Conservation (phyloP, 805 yeast genomes). For the Candida suzukii region DNA sequence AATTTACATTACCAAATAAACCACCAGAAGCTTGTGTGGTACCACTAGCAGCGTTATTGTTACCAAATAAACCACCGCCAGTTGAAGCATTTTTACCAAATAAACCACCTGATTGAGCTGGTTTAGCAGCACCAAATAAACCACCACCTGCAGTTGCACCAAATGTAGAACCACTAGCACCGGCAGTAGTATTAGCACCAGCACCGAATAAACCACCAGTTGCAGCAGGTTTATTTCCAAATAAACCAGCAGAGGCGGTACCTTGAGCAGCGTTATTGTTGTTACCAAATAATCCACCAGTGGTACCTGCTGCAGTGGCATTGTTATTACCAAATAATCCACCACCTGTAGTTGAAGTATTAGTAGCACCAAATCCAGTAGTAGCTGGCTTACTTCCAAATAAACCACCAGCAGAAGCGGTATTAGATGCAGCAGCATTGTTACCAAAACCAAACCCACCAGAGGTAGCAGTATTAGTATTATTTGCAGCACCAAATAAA, state of each 20-base stretch:
- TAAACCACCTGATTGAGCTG: conserved; percentile 19
- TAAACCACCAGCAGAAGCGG: conserved; percentile 9
- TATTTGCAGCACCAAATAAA: conserved; percentile 16
- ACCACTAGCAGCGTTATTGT: conserved; percentile 6
- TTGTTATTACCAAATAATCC: conserved; percentile 35
- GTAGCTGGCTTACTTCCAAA: conserved; percentile 11
- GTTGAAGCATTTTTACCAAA: conserved; percentile 23
- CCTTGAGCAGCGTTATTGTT: not conserved
- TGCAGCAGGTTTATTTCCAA: conserved; percentile 26
- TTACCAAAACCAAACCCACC: conserved; percentile 40
- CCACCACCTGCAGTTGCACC: conserved; percentile 20
- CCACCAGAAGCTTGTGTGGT: conserved; percentile 19
- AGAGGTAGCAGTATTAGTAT: conserved; percentile 7
- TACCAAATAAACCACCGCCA: conserved; percentile 1
- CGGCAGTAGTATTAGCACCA: not conserved
- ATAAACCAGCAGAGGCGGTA: conserved; percentile 34
- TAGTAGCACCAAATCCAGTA: conserved; percentile 8
- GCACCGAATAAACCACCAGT: conserved; percentile 8
- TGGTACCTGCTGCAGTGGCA: not conserved
- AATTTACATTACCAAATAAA: conserved; percentile 24
- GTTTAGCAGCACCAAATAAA: conserved; percentile 26
- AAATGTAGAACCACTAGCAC: conserved; percentile 1
- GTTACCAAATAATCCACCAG: not conserved
- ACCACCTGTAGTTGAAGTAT: conserved; percentile 17
- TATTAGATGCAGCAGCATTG: conserved; percentile 11